Conservation (phyloP, 2,329 filamentous ascomycete species). For the Penicillium sp. region DNA sequence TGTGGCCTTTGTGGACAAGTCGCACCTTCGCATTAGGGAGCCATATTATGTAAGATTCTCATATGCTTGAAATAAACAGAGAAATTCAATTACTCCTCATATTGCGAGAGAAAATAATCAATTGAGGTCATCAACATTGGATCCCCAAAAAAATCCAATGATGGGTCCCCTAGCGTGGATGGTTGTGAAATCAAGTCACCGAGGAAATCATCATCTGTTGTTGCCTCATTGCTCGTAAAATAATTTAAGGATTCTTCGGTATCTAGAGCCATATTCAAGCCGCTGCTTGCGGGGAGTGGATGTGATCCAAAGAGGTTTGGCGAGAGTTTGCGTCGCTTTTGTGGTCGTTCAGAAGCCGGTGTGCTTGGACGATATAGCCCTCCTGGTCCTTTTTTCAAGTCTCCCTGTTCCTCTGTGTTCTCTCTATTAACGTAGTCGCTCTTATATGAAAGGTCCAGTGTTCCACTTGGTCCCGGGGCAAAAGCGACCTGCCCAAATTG, state of each 20-base stretch:
- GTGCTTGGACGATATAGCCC: neutral
- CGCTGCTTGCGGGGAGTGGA: neutral
- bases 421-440: neutral
- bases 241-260: neutral
- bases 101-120: slow-evolving; percentile 7
- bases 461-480: neutral
- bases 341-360: neutral
- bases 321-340: slow-evolving; percentile 5
- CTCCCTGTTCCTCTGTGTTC: neutral
- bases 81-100: neutral
- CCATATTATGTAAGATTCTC: neutral
- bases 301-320: neutral
- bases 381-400: neutral
- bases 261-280: neutral
- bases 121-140: slow-evolving; percentile 8
- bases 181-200: neutral
- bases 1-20: slow-evolving; percentile 17
- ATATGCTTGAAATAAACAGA: neutral
- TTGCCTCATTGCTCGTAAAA: neutral
- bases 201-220: neutral
- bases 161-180: neutral
- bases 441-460: neutral
- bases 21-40: slow-evolving; percentile 6
- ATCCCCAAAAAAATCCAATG: slow-evolving; percentile 3
- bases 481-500: slow-evolving; percentile 3